Conservation (phyloP, 352 stramenopile species). For the Peronospora destructor region DNA sequence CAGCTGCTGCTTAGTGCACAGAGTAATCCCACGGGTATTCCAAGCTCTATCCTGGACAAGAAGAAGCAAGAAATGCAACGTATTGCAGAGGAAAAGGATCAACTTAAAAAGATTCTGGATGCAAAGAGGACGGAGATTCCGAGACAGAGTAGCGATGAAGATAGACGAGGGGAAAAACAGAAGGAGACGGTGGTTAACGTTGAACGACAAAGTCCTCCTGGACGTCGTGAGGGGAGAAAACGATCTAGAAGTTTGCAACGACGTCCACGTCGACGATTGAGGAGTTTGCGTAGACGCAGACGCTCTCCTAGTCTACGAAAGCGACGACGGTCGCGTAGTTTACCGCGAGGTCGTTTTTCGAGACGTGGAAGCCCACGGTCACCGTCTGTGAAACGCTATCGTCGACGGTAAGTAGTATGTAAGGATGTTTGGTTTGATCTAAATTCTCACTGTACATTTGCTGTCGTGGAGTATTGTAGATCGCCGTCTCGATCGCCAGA, state of each 20-base stretch:
- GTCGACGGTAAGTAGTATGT: conserved; percentile 13
- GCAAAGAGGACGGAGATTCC: conserved; percentile 34
- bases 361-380: conserved; percentile 21
- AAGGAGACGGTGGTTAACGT: background rate
- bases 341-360: conserved; percentile 12
- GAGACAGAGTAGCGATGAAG: background rate
- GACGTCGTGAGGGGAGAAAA: conserved; percentile 4
- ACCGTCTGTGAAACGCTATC: conserved; percentile 24
- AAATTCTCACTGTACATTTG: background rate
- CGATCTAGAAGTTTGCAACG: conserved; percentile 17
- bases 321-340: conserved; percentile 17
- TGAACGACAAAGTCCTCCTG: conserved; percentile 4
- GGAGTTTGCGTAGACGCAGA: conserved; percentile 8
- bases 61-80: conserved; percentile 86
- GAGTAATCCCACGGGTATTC: conserved; percentile 82
- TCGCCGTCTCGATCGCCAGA: conserved; percentile 26
- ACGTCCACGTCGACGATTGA: conserved; percentile 10
- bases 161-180: conserved; percentile 1
- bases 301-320: conserved; percentile 11
- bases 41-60: conserved; percentile 76
- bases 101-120: conserved; percentile 53
- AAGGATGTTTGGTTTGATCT: background rate
- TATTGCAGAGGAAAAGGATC: conserved; percentile 47
- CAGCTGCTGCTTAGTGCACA: conserved; percentile 85
- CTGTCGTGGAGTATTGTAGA: conserved; percentile 6